phyloP scores from a whole-genome alignment of 768 basidiomycete species.

The Gyrodon lividus region DNA sequence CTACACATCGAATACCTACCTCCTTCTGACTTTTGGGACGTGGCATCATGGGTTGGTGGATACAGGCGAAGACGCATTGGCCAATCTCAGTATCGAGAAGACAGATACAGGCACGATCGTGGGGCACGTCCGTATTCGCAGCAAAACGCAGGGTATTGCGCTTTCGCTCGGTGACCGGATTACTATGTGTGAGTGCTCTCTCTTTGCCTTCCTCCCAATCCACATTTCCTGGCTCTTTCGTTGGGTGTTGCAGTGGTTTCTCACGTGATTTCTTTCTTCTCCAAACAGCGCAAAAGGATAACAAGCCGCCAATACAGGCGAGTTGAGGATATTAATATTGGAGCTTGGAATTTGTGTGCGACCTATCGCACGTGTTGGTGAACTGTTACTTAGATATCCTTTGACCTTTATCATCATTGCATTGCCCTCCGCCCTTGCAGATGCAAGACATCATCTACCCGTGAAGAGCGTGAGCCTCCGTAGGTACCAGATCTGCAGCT shows the following conservation, averaged over 20 bases:
- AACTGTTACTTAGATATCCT: too few species aligned
- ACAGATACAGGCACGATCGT: slow-evolving; percentile 78
- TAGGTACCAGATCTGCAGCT: too few species aligned
- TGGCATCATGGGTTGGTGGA: too few species aligned
- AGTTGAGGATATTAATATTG: too few species aligned
- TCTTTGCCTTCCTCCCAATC: neutral
- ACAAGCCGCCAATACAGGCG: slow-evolving; percentile 31
- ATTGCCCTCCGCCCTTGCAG: too few species aligned
- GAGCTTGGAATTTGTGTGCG: too few species aligned
- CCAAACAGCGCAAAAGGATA: slow-evolving; percentile 8
- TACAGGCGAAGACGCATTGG: slow-evolving; percentile 95
- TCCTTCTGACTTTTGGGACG: neutral
- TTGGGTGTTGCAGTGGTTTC: too few species aligned
- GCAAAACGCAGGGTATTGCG: slow-evolving; percentile 97
- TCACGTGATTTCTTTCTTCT: neutral
- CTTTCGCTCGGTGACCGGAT: slow-evolving; percentile 91
- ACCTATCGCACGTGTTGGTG: too few species aligned
- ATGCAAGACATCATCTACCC: too few species aligned
- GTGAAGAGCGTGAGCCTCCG: too few species aligned
- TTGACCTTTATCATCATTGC: too few species aligned
- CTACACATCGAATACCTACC: slow-evolving; percentile 31
- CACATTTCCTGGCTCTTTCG: too few species aligned
- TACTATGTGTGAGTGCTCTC: slow-evolving; percentile 51
- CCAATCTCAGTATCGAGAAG: slow-evolving; percentile 88
- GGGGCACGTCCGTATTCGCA: slow-evolving; percentile 94